Evolutionary conservation across 306 rosid genomes (phyloP), one percentile per base, ranked within the genome.

Genomic region (Gillenia trifoliata): DNA sequence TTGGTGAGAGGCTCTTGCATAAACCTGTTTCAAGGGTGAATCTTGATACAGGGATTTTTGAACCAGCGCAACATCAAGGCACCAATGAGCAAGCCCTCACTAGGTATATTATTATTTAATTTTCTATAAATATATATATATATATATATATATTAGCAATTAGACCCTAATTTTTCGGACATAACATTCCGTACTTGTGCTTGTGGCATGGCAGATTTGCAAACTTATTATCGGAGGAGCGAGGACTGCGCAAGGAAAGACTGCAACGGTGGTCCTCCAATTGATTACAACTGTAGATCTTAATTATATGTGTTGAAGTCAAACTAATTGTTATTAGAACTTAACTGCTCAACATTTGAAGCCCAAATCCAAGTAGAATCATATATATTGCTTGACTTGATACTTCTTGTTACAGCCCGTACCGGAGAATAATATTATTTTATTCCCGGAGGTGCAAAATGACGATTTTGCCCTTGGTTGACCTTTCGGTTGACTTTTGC

Each of bases 191-290:
- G 0, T 38, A 38, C 41, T 38, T n/a, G n/a, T n/a, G n/a, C n/a
- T n/a, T n/a, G n/a, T 38, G 50, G 41, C 70, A 2, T 74, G 25
- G n/a, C 61, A 76, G 79, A 56, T 76, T 76, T 67, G 79, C 74
- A 11, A 56, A 76, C 59, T 11, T 20, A 43, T 28, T 76, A 8
- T 76, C 68, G 1, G 74, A 57, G 33, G 79, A 68, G 49, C n/a
- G 54, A 26, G 68, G 70, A 60, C 28, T 68, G 63, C 68, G 75
- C 34, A 68, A 59, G 68, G 20, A 30, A 22, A 45, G 80, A 43
- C 62, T 73, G 22, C 63, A 62, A 9, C 33, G 22, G 56, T 60
- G 11, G 10, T 29, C 19, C 61, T 49, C 28, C 11, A 28, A 5
- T 19, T 68, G 41, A 68, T 28, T 28, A 29, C 10, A 26, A 60